Evolutionary conservation across 1,284 basidiomycete genomes (phyloP).

Genomic region (Ganoderma multipileum): DNA sequence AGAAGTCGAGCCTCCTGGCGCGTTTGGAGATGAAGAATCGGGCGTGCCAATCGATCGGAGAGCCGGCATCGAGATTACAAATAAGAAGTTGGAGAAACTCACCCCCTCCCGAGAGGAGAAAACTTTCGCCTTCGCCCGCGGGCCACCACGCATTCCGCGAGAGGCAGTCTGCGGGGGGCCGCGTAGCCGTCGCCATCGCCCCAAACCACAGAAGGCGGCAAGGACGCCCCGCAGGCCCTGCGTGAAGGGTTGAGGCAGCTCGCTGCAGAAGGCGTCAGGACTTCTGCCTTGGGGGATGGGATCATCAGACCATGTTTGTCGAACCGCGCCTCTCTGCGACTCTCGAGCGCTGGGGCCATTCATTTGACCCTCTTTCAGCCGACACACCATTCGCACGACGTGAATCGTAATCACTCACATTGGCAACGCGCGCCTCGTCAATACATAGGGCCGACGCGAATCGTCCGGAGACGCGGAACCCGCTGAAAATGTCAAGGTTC

Average conservation of each 20-base stretch:
- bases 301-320: not conserved
- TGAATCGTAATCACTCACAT: constrained; percentile 1
- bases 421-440: not conserved
- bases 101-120: not conserved
- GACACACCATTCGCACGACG: not conserved
- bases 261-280: constrained; percentile 3
- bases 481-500: not conserved
- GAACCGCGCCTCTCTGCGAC: not conserved
- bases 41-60: constrained; percentile 10
- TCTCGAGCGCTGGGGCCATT: not conserved
- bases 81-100: not conserved
- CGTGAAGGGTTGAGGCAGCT: not conserved
- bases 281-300: not conserved
- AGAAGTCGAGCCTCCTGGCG: not conserved
- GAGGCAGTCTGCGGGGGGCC: not conserved
- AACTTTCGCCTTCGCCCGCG: not conserved
- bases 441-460: not conserved
- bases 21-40: not conserved
- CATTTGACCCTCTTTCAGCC: not conserved
- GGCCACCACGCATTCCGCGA: not conserved
- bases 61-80: constrained; percentile 11
- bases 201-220: not conserved
- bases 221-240: not conserved
- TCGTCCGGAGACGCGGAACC: not conserved
- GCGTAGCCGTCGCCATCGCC: too few species aligned